Base-by-base conservation (phyloP, 345 rosid genomes). In the Litchi chinensis region DNA sequence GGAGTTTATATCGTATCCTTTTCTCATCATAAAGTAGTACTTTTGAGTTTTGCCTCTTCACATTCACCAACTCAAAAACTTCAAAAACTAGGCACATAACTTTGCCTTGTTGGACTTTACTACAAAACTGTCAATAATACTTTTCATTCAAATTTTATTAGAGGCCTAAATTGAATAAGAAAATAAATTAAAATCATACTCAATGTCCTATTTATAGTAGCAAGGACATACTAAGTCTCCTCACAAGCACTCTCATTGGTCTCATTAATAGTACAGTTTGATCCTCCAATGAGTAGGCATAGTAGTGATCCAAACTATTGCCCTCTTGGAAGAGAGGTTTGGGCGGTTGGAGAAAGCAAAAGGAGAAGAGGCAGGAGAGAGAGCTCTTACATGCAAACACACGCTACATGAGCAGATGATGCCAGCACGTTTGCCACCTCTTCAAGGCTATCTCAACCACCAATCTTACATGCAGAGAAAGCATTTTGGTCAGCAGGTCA, bases 271-370 rank as follows among this genome's bases (percentile, higher is more conserved):
- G 3, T 32, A 32, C 37, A 32, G 37, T 32, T 32, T 32, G 28
- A 26, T 60, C 10, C 22, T 63, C 70, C 22, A n/a, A 85, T 80
- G 87, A 82, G 68, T 46, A 73, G 84, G 82, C 81, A 85, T 78
- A 85, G 59, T 12, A 18, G 75, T 16, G 82, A 76, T 26, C 15
- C 75, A 78, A 7, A 50, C 81, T 2, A 70, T 70, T 63, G 83
- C 84, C 60, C 83, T 88, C 28, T 48, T 86, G 80, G 89, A 82
- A 63, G 90, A 86, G 78, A 86, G 90, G 73, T 86, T 87, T 71
- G 85, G 75, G 65, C 76, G 82, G 82, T 40, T 86, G 69, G 79
- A 83, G 71, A 88, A 79, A 77, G 86, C 75, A 10, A 89, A 26
- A 86, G 78, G 87, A 82, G 82, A 85, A 82, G 85, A 87, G 87